These are phyloP conservation scores for Anethum foeniculum DNA, from an alignment of 140 eudicot species.

Conservation along the genomic window DNA sequence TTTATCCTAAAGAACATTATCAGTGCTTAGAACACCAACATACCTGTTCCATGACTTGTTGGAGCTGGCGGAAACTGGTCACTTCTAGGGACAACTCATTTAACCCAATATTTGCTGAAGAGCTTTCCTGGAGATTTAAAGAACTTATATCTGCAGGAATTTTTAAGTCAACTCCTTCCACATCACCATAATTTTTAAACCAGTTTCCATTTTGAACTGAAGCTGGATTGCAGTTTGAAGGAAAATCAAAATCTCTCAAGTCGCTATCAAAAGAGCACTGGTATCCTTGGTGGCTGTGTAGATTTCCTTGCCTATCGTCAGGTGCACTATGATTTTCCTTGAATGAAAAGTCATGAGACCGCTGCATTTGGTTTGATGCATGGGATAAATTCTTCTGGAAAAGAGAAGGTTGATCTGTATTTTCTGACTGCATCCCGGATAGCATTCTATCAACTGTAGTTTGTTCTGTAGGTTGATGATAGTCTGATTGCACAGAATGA, in stretches of 20 bases:
- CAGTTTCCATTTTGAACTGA: conserved; percentile 28
- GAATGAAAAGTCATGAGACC: conserved; percentile 31
- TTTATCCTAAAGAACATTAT: neutral
- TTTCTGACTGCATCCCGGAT: conserved; percentile 37
- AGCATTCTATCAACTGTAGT: conserved; percentile 18
- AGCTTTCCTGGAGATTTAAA: conserved; percentile 41
- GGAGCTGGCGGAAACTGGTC: conserved; percentile 74
- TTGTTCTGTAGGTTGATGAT: conserved; percentile 34
- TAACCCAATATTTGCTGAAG: conserved; percentile 47
- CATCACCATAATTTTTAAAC: conserved; percentile 30
- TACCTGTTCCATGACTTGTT: conserved; percentile 83
- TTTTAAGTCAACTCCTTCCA: conserved; percentile 24
- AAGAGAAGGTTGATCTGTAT: conserved; percentile 19
- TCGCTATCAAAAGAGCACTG: conserved; percentile 22
- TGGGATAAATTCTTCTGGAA: neutral
- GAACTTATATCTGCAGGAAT: conserved; percentile 15
- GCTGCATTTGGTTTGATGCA: conserved; percentile 40
- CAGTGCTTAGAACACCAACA: conserved; percentile 1
- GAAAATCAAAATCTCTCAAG: conserved; percentile 20
- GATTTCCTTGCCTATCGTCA: conserved; percentile 19
- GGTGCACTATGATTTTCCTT: conserved; percentile 19
- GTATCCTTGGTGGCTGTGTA: conserved; percentile 22
- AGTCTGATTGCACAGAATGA: conserved; percentile 31
- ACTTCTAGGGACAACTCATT: conserved; percentile 69
- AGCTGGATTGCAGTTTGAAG: conserved; percentile 24